Conservation (phyloP, 345 rosid genomes). For the Pistacia atlantica region DNA sequence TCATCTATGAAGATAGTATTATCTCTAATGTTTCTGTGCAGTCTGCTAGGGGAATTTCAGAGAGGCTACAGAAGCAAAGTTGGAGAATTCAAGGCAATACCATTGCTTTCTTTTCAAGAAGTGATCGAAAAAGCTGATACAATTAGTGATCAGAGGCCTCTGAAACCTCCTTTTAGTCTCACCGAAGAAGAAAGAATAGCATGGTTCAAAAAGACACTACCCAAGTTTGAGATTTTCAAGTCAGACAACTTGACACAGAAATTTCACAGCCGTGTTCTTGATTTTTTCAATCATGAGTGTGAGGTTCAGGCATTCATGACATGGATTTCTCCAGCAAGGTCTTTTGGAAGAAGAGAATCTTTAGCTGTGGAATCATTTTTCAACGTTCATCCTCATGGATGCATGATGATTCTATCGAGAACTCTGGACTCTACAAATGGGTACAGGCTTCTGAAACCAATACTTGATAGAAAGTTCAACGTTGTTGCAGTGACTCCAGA, state of each 20-base stretch:
- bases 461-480: conserved; percentile 49
- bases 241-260: conserved; percentile 44
- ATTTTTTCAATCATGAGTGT: conserved; percentile 53
- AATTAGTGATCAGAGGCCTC: conserved; percentile 17
- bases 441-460: conserved; percentile 50
- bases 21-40: conserved; percentile 27
- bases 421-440: conserved; percentile 65
- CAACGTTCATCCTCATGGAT: conserved; percentile 61
- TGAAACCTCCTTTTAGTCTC: conserved; percentile 46
- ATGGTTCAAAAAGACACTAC: conserved; percentile 51
- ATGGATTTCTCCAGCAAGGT: conserved; percentile 67
- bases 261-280: conserved; percentile 53
- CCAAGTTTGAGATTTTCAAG: conserved; percentile 47
- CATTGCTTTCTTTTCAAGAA: conserved; percentile 33
- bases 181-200: conserved; percentile 47
- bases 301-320: conserved; percentile 74
- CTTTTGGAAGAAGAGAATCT: conserved; percentile 56
- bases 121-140: conserved; percentile 17
- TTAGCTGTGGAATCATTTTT: conserved; percentile 65
- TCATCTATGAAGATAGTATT: conserved; percentile 41
- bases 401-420: conserved; percentile 68
- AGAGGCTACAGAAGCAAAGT: conserved; percentile 21
- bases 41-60: conserved; percentile 18
- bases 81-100: conserved; percentile 23
- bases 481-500: conserved; percentile 64